These are phyloP conservation scores for Blastocystis sp. DNA, from an alignment of 352 stramenopile genomes.

Conservation along the genomic window DNA sequence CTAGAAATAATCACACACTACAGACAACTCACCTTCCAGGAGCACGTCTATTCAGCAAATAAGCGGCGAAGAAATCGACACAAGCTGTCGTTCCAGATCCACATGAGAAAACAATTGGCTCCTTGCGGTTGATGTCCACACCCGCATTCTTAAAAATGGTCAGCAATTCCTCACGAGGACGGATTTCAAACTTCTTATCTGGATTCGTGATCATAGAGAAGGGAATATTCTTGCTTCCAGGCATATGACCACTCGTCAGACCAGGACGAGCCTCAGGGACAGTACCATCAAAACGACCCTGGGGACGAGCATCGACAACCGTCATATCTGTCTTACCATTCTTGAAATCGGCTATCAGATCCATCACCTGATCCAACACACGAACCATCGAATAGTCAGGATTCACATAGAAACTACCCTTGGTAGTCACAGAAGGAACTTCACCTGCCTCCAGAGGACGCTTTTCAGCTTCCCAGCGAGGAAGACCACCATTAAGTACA, in stretches of 20 bases:
- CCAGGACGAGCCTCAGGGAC: conserved; percentile 42
- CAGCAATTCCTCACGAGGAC: conserved; percentile 37
- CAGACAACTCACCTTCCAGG: not conserved
- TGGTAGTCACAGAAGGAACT: not conserved
- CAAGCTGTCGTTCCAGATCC: conserved; percentile 51
- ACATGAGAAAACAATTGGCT: conserved; percentile 57
- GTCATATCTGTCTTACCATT: conserved; percentile 33
- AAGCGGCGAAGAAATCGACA: conserved; percentile 21
- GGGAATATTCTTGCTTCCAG: conserved; percentile 39
- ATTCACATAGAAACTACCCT: conserved; percentile 52
- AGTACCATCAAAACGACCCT: conserved; percentile 34
- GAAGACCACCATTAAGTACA: conserved; percentile 50
- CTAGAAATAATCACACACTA: not conserved
- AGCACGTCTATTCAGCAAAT: conserved; percentile 31
- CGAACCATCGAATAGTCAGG: conserved; percentile 52
- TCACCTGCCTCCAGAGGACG: conserved; percentile 25
- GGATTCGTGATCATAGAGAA: conserved; percentile 28
- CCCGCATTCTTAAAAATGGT: conserved; percentile 20
- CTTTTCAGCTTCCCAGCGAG: conserved; percentile 57
- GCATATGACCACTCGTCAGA: conserved; percentile 57
- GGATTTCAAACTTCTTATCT: conserved; percentile 48
- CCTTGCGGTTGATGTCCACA: conserved; percentile 48
- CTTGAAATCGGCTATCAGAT: conserved; percentile 56
- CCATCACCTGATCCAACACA: conserved; percentile 52
- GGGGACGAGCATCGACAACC: conserved; percentile 46